Percentiles rank a stretch among this genome's conserved stretches.
Evolutionary conservation across 2,329 filamentous ascomycete species (phyloP).

Genomic region (Pezicula rhizophila): DNA sequence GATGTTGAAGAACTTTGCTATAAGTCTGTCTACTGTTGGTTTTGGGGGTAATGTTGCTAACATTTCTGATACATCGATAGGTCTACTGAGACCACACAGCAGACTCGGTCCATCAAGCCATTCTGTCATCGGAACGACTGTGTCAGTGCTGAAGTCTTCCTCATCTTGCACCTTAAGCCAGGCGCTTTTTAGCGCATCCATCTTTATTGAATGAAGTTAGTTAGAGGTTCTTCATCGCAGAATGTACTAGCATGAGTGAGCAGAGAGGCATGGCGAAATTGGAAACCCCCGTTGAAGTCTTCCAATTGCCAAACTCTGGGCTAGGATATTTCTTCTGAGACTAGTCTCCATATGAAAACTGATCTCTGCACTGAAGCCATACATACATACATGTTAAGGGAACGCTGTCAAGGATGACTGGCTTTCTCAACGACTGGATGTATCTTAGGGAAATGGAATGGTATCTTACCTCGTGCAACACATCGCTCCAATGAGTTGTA

Average conservation of each 20-base stretch:
- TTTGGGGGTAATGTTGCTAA: conserved; percentile 73
- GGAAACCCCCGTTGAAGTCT: not conserved
- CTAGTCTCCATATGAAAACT: too few relatives aligned
- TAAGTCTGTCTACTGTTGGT: conserved; percentile 71
- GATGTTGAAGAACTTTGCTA: conserved; percentile 83
- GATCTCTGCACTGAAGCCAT: too few relatives aligned
- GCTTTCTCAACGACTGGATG: too few relatives aligned
- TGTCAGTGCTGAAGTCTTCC: conserved; percentile 67
- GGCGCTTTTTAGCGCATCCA: conserved; percentile 32
- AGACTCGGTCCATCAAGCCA: conserved; percentile 56
- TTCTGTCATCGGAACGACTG: conserved; percentile 46
- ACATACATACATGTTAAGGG: too few relatives aligned
- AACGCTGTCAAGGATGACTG: too few relatives aligned
- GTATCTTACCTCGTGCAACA: conserved; percentile 56
- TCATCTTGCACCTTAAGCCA: conserved; percentile 76
- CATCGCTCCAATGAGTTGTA: conserved; percentile 73
- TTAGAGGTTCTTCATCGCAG: too few relatives aligned
- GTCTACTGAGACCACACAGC: conserved; percentile 64
- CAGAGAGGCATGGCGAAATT: not conserved
- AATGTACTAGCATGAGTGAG: not conserved
- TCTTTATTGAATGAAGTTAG: not conserved
- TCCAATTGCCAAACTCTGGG: not conserved
- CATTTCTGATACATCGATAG: conserved; percentile 69
- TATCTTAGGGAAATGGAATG: too few relatives aligned
- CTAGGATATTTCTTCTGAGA: not conserved